Percentiles rank a stretch among this genome's conserved stretches.
Conservation (phyloP, 2,329 filamentous ascomycete species). For the Chalaropsis thielavioides region DNA sequence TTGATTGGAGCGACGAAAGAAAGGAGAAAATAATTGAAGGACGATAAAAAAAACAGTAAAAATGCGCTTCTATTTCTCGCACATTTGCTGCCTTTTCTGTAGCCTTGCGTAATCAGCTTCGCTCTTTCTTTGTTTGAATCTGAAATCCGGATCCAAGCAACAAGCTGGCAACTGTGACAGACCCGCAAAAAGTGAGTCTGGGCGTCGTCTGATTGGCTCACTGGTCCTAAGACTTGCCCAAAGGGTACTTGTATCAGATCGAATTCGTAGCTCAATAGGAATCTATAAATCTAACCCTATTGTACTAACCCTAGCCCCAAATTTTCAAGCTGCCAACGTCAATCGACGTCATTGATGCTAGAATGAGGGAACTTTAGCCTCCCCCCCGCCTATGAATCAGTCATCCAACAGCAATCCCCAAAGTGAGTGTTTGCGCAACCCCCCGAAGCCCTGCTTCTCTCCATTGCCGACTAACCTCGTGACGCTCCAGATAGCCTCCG, state of each 20-base stretch:
- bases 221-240: background rate
- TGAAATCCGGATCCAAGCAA: background rate
- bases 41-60: background rate
- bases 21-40: background rate
- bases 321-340: background rate
- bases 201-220: background rate
- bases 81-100: background rate
- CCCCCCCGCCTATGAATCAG: background rate
- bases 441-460: background rate
- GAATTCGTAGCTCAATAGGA: background rate
- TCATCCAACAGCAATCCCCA: background rate
- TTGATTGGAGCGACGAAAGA: background rate
- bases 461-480: background rate
- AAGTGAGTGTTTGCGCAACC: background rate
- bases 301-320: background rate
- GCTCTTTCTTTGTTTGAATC: background rate
- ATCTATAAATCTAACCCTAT: background rate
- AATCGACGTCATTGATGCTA: slow-evolving; percentile 1
- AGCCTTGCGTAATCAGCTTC: background rate
- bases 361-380: background rate
- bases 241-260: background rate
- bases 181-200: background rate
- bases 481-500: background rate
- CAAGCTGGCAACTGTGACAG: background rate
- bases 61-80: background rate